phyloP scores from a whole-genome alignment of 306 rosid species.

The Lithocarpus polystachyus region DNA sequence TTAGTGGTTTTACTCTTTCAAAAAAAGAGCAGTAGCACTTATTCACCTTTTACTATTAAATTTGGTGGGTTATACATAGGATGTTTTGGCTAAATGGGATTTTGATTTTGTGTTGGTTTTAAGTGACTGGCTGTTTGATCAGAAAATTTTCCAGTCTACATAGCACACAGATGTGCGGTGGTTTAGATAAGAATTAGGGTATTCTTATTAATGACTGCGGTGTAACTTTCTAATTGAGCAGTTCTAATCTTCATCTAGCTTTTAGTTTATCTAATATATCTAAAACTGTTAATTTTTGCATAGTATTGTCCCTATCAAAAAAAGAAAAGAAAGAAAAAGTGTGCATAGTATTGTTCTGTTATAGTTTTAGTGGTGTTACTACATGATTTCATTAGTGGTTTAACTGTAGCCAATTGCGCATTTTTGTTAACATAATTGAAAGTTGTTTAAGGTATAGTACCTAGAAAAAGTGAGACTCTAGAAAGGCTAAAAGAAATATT shows the following conservation, averaged over 20 bases:
- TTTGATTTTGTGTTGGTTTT: constrained; percentile 16
- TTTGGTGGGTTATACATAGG: constrained; percentile 36
- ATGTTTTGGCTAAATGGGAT: constrained; percentile 22
- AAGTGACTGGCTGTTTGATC: constrained; percentile 14
- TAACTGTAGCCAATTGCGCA: too few species aligned
- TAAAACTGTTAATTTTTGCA: not conserved
- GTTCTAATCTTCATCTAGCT: not conserved
- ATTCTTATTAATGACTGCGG: not conserved
- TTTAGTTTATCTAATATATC: too few species aligned
- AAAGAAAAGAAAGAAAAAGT: too few species aligned
- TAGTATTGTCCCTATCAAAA: too few species aligned
- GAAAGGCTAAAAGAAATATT: too few species aligned
- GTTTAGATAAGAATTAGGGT: constrained; percentile 25
- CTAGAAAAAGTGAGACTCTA: too few species aligned
- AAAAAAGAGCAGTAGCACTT: constrained; percentile 60
- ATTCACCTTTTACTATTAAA: constrained; percentile 32
- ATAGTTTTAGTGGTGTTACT: too few species aligned
- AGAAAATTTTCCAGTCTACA: constrained; percentile 25
- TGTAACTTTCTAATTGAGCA: constrained; percentile 9
- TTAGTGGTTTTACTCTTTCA: too few species aligned
- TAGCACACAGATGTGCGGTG: constrained; percentile 12
- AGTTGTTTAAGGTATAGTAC: too few species aligned
- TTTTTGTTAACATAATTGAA: too few species aligned
- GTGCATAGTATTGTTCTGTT: too few species aligned
- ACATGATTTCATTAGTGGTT: too few species aligned